A percentile compares a stretch with the other conserved stretches of the same genome.
These are phyloP conservation scores for Grosmannia penicillata DNA, from an alignment of 2,329 filamentous ascomycete species.

Conservation along the genomic window DNA sequence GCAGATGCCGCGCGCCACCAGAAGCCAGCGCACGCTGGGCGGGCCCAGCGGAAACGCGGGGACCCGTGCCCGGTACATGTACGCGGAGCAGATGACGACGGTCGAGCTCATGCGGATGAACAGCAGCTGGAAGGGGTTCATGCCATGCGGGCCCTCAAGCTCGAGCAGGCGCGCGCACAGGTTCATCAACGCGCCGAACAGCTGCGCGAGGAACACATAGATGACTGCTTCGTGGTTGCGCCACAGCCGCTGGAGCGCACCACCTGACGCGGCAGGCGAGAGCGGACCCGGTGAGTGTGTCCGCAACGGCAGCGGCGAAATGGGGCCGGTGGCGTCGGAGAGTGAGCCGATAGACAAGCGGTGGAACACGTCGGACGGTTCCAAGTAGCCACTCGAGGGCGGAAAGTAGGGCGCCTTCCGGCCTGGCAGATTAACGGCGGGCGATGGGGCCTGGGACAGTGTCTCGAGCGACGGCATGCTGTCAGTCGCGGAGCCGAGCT, in stretches of 20 bases:
- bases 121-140: conserved; percentile 75
- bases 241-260: conserved; percentile 30
- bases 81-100: conserved; percentile 45
- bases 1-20: conserved; percentile 27
- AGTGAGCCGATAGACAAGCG: conserved; percentile 26
- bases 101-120: conserved; percentile 71
- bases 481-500: conserved; percentile 2
- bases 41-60: conserved; percentile 58
- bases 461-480: neutral
- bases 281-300: conserved; percentile 4
- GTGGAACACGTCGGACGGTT: conserved; percentile 17
- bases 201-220: conserved; percentile 58
- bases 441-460: no score
- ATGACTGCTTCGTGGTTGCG: conserved; percentile 54
- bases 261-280: neutral
- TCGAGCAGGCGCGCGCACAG: conserved; percentile 65
- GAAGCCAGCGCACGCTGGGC: conserved; percentile 48
- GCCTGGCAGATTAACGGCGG: neutral
- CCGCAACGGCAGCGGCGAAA: conserved; percentile 12
- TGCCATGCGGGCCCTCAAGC: conserved; percentile 45
- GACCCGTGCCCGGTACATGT: conserved; percentile 58
- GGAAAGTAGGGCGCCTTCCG: neutral
- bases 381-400: neutral
- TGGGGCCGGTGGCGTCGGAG: conserved; percentile 17
- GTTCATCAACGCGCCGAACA: conserved; percentile 80